Evolutionary conservation across 1,284 basidiomycete species (phyloP).

Genomic region (Ganoderma meredithae): DNA sequence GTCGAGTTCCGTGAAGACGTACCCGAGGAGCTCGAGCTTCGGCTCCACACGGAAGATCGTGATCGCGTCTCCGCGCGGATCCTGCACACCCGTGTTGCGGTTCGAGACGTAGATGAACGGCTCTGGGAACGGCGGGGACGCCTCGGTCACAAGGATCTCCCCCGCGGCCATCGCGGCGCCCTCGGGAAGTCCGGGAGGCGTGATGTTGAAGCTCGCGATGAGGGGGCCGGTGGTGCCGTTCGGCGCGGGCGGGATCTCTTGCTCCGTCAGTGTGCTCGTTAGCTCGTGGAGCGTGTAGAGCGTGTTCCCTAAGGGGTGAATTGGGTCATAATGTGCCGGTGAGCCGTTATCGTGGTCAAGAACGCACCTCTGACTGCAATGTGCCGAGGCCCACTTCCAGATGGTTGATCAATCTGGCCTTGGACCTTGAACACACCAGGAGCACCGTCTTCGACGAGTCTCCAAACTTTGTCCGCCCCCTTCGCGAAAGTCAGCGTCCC

Average conservation of each 20-base stretch:
- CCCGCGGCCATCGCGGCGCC: slow-evolving; percentile 60
- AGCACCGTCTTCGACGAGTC: slow-evolving; percentile 50
- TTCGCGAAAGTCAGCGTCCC: slow-evolving; percentile 37
- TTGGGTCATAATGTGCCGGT: background rate
- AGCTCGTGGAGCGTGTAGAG: slow-evolving; percentile 72
- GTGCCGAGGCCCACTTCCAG: slow-evolving; percentile 73
- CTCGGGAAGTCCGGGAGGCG: slow-evolving; percentile 57
- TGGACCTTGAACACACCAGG: slow-evolving; percentile 58
- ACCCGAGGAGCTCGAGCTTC: slow-evolving; percentile 48
- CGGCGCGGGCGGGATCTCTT: slow-evolving; percentile 59
- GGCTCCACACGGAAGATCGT: slow-evolving; percentile 43
- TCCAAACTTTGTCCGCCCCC: slow-evolving; percentile 74
- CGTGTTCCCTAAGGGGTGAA: slow-evolving; percentile 51
- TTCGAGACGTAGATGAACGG: slow-evolving; percentile 49
- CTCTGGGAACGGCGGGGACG: slow-evolving; percentile 41
- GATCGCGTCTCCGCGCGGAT: slow-evolving; percentile 47
- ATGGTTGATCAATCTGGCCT: slow-evolving; percentile 67
- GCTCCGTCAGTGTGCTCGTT: slow-evolving; percentile 67
- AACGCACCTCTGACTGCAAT: slow-evolving; percentile 59
- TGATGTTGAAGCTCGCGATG: slow-evolving; percentile 61
- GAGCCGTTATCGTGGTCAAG: background rate
- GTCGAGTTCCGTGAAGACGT: slow-evolving; percentile 69
- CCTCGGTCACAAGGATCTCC: slow-evolving; percentile 49
- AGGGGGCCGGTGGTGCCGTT: slow-evolving; percentile 50
- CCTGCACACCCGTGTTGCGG: slow-evolving; percentile 47